Evolutionary conservation across 2,329 filamentous ascomycete species (phyloP).

Genomic region (Hypomyces rosellus): DNA sequence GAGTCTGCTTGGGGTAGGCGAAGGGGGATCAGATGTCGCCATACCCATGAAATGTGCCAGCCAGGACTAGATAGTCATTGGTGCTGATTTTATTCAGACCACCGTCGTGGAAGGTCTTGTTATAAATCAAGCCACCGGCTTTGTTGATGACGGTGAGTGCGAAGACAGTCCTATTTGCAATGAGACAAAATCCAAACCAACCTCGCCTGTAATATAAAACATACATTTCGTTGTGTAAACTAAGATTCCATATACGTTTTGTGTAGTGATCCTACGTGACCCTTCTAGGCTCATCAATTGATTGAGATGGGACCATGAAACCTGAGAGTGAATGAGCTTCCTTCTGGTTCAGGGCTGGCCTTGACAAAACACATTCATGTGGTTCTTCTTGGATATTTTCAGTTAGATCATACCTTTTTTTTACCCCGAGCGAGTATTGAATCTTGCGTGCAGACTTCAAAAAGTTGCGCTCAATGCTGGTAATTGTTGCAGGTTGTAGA

Average conservation of each 20-base stretch:
- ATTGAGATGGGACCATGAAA: slow-evolving; percentile 12
- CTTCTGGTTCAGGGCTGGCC: not conserved
- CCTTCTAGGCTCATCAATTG: slow-evolving; percentile 13
- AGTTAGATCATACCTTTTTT: too few species aligned
- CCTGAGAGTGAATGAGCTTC: slow-evolving; percentile 3
- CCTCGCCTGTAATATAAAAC: not conserved
- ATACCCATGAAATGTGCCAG: slow-evolving; percentile 94
- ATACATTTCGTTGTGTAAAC: slow-evolving; percentile 5
- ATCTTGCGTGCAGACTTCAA: too few species aligned
- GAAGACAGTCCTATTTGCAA: slow-evolving; percentile 71
- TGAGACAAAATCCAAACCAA: not conserved
- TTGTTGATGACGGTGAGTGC: slow-evolving; percentile 98
- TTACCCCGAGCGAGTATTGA: too few species aligned
- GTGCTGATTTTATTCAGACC: slow-evolving; percentile 81
- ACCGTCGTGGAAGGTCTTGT: slow-evolving; percentile 83
- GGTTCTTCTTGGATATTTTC: not conserved
- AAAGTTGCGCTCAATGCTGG: too few species aligned
- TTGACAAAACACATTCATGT: not conserved
- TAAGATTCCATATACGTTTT: not conserved
- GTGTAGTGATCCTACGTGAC: not conserved
- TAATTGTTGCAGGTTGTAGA: too few species aligned
- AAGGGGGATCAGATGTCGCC: slow-evolving; percentile 15
- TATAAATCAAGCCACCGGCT: slow-evolving; percentile 92
- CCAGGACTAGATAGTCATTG: slow-evolving; percentile 95
- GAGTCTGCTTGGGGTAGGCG: not conserved